phyloP scores from a whole-genome alignment of 148 eudicot species.

The Salicornia ramosissima region DNA sequence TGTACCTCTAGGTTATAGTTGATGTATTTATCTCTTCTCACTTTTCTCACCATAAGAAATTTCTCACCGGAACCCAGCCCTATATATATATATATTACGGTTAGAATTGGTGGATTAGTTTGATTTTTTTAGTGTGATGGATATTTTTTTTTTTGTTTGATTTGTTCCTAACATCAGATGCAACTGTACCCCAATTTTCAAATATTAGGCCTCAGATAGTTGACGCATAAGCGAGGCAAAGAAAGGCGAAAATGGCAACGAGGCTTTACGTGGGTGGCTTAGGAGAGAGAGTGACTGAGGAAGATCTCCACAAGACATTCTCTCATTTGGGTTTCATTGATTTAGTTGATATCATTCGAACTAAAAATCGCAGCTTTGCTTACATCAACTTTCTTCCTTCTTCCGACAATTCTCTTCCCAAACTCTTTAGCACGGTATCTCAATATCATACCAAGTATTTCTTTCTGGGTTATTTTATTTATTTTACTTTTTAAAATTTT shows the following conservation, averaged over 20 bases:
- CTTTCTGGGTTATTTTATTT: neutral
- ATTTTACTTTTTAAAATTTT: neutral
- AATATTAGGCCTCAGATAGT: too few species aligned
- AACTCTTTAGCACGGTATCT: constrained; percentile 83
- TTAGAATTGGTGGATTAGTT: too few species aligned
- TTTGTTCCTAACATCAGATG: too few species aligned
- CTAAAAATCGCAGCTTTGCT: constrained; percentile 81
- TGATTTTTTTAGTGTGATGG: too few species aligned
- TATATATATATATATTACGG: too few species aligned
- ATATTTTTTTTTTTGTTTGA: too few species aligned
- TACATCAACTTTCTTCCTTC: constrained; percentile 77
- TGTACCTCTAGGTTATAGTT: too few species aligned
- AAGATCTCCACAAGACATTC: constrained; percentile 67
- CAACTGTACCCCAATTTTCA: too few species aligned
- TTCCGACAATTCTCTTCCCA: constrained; percentile 69
- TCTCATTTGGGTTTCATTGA: constrained; percentile 50
- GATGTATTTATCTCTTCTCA: too few species aligned
- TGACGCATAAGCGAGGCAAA: too few species aligned
- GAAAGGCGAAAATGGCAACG: constrained; percentile 10
- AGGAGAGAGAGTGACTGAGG: constrained; percentile 60
- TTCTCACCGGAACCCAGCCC: too few species aligned
- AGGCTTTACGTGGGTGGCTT: constrained; percentile 78
- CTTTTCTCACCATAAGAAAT: too few species aligned
- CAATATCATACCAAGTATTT: constrained; percentile 8
- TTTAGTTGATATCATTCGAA: constrained; percentile 55